phyloP scores from a whole-genome alignment of 441 rosid genomes.

The Erodium chrysanthum region DNA sequence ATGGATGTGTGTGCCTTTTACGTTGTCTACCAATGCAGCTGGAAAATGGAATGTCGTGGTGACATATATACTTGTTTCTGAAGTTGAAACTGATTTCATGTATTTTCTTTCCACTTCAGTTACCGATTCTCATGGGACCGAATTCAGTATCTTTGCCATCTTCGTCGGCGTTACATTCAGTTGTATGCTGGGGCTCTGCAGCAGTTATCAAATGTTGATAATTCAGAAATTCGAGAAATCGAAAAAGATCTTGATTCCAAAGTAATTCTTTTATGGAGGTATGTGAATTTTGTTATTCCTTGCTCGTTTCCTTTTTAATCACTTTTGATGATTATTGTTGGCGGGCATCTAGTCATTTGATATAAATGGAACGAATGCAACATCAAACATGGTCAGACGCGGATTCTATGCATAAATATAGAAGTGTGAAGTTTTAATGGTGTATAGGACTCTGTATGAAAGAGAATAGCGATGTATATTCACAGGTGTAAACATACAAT shows the following conservation, averaged over 20 bases:
- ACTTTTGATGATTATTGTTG: too few relatives aligned
- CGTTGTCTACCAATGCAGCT: neutral
- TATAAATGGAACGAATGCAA: too few relatives aligned
- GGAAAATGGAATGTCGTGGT: neutral
- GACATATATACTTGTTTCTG: neutral
- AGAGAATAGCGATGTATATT: too few relatives aligned
- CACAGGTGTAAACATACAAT: too few relatives aligned
- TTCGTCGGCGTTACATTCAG: slow-evolving; percentile 79
- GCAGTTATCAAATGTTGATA: slow-evolving; percentile 42
- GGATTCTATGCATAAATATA: too few relatives aligned
- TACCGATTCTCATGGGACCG: slow-evolving; percentile 86
- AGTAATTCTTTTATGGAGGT: slow-evolving; percentile 98
- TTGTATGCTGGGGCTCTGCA: slow-evolving; percentile 74
- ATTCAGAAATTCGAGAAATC: slow-evolving; percentile 68
- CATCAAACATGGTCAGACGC: too few relatives aligned
- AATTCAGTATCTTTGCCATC: slow-evolving; percentile 64
- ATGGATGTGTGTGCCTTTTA: neutral
- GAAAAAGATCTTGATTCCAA: slow-evolving; percentile 89
- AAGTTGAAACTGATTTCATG: slow-evolving; percentile 21
- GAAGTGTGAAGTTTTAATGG: too few relatives aligned
- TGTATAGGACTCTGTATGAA: too few relatives aligned
- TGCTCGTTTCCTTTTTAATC: too few relatives aligned
- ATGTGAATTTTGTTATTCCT: slow-evolving; percentile 11
- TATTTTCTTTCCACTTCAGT: slow-evolving; percentile 30
- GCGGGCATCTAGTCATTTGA: too few relatives aligned